A percentile compares a stretch with the other conserved stretches of the same genome.
Conservation (phyloP, 768 basidiomycete species). For the Rickenella mellea region DNA sequence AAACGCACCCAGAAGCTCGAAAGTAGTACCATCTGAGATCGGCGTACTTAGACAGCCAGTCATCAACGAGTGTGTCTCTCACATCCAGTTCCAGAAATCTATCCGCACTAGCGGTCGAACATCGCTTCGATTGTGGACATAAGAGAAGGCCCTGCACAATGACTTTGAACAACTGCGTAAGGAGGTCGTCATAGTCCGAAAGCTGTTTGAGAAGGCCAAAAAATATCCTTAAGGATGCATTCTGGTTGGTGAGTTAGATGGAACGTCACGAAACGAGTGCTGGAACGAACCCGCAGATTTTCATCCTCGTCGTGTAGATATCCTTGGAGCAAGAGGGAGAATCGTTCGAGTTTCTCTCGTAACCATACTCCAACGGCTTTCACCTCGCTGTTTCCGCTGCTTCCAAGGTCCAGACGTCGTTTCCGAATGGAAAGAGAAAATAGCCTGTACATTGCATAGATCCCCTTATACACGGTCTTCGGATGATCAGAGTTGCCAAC, state of each 20-base stretch:
- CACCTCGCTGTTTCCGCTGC: conserved; percentile 46
- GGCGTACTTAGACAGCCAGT: conserved; percentile 70
- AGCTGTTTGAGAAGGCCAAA: conserved; percentile 71
- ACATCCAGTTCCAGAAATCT: conserved; percentile 48
- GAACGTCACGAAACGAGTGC: not conserved
- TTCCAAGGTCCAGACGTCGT: conserved; percentile 42
- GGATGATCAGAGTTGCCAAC: conserved; percentile 38
- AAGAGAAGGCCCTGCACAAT: conserved; percentile 49
- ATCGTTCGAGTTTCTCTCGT: conserved; percentile 63
- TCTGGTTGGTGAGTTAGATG: conserved; percentile 27
- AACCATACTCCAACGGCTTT: conserved; percentile 69
- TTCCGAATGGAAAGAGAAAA: conserved; percentile 56
- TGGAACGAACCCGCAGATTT: conserved; percentile 50
- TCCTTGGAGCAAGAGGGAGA: conserved; percentile 57
- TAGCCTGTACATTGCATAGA: conserved; percentile 76
- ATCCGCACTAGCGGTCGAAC: conserved; percentile 15
- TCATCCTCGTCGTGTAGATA: conserved; percentile 74
- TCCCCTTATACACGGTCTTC: conserved; percentile 55
- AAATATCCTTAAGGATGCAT: conserved; percentile 62
- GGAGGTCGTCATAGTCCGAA: conserved; percentile 62
- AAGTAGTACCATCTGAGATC: conserved; percentile 89
- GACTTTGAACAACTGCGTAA: conserved; percentile 58
- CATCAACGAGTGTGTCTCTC: conserved; percentile 51
- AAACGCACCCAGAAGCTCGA: conserved; percentile 59
- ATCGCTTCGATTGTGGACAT: conserved; percentile 43